Percentiles rank a stretch among this genome's conserved stretches.
Evolutionary conservation across 2,329 filamentous ascomycete species (phyloP).

Genomic region (Monosporascus ibericus): DNA sequence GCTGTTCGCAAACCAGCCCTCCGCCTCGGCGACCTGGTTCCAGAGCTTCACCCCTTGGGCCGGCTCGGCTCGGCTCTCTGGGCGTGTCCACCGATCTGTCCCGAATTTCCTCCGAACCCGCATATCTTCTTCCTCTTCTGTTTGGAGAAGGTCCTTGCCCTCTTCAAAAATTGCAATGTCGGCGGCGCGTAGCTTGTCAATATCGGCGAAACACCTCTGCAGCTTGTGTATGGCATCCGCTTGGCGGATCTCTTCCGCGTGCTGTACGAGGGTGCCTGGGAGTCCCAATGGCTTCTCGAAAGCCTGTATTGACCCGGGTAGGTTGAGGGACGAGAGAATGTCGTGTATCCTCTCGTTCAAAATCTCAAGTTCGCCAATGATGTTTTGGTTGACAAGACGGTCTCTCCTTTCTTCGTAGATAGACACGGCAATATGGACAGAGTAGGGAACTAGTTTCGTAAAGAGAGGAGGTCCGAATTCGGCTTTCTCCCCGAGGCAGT

Average conservation of each 20-base stretch:
- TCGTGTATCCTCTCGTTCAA: constrained; percentile 77
- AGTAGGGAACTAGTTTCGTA: constrained; percentile 87
- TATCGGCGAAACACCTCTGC: constrained; percentile 77
- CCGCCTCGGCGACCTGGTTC: constrained; percentile 69
- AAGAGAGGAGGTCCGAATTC: constrained; percentile 84
- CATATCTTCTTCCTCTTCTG: constrained; percentile 81
- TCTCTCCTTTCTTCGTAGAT: constrained; percentile 93
- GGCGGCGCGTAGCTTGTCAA: constrained; percentile 77
- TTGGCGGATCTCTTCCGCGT: constrained; percentile 90
- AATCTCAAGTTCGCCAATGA: constrained; percentile 76
- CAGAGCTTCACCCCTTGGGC: constrained; percentile 61
- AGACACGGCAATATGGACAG: constrained; percentile 88
- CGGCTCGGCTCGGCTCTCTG: constrained; percentile 62
- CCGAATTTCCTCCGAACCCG: constrained; percentile 71
- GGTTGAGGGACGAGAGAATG: constrained; percentile 71
- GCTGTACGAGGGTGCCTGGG: constrained; percentile 76
- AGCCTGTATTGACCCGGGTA: constrained; percentile 89
- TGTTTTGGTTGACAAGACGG: constrained; percentile 79
- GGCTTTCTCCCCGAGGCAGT: constrained; percentile 71
- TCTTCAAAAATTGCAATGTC: constrained; percentile 78
- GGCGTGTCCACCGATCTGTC: constrained; percentile 76
- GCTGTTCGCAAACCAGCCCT: constrained; percentile 72
- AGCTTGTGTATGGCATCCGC: constrained; percentile 77
- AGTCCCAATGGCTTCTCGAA: constrained; percentile 90
- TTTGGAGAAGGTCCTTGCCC: constrained; percentile 68